Base-by-base conservation (phyloP, 2,329 filamentous ascomycete species). In the Paecilomyces niveus region DNA sequence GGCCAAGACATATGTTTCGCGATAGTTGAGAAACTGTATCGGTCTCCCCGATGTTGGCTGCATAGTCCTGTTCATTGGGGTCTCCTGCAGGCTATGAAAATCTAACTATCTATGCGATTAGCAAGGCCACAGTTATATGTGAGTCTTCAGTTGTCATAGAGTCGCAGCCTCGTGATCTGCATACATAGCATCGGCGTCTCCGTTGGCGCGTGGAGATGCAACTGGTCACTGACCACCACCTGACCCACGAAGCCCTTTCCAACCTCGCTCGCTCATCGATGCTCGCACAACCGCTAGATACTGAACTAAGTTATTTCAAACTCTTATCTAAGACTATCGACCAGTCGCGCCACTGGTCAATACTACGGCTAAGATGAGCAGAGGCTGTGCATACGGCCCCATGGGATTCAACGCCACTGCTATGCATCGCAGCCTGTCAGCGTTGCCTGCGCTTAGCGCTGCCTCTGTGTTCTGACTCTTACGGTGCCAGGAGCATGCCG, bases 181-280 rank as follows among this genome's bases (percentile, higher is more conserved):
- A 7, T 22, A 22, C 59, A 7, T 55, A 31, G 54, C 50, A 21
- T 67, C 65, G 65, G 65, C 55, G 59, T 64, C 64, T 55, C 64
- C 65, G 64, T 29, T 52, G 10, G 50, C 22, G 50, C 50, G 58
- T 54, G 50, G 52, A 55, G 56, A 60, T 58, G 54, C 32, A 56
- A 58, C 31, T 53, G 53, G 56, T 64, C 64, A 63, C 59, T 67
- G 65, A 64, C 58, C 60, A 63, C 59, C 64, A 65, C 58, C 59
- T 66, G 64, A 66, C 56, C 59, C 56, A 63, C 60, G 61, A 58
- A 39, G 39, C 49, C 53, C 50, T 32, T 56, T 39, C 54, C 51
- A 45, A 54, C 54, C 50, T 32, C n/a, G 39, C 21, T 45, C 39
- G 39, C 39, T 45, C 39, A 18, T 45, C 18, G 15, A 45, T 45